Evolutionary conservation across 129 eudicot genomes (phyloP).

Genomic region (Tagetes patula): DNA sequence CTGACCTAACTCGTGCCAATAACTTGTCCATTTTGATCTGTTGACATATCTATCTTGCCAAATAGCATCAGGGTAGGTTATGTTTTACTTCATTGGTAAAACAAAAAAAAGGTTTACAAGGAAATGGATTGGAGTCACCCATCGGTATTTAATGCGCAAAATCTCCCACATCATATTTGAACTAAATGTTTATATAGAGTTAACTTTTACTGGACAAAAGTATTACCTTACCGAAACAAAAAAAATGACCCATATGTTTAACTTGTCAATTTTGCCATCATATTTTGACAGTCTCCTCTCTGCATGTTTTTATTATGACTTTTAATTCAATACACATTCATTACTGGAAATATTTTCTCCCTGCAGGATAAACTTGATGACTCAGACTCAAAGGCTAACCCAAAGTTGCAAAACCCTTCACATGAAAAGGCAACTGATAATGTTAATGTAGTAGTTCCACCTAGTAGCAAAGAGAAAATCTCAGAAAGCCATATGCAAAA

Average conservation of each 20-base stretch:
- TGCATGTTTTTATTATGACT: neutral
- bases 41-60: neutral
- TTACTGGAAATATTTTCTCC: neutral
- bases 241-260: neutral
- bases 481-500: neutral
- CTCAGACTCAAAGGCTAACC: slow-evolving; percentile 21
- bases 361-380: slow-evolving; percentile 40
- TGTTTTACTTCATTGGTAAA: neutral
- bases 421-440: slow-evolving; percentile 30
- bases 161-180: neutral
- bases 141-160: neutral
- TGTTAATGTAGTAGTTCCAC: slow-evolving; percentile 23
- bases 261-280: slow-evolving; percentile 1
- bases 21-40: neutral
- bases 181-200: neutral
- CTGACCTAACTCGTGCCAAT: neutral
- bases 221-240: neutral
- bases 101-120: neutral
- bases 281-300: neutral
- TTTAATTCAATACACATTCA: neutral
- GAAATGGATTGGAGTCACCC: neutral
- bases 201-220: neutral
- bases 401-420: slow-evolving; percentile 19
- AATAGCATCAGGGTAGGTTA: neutral
- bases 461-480: slow-evolving; percentile 18